Evolutionary conservation across 257 asterid genomes (phyloP), one percentile per base, ranked within the genome.

Genomic region (Misopates orontium): DNA sequence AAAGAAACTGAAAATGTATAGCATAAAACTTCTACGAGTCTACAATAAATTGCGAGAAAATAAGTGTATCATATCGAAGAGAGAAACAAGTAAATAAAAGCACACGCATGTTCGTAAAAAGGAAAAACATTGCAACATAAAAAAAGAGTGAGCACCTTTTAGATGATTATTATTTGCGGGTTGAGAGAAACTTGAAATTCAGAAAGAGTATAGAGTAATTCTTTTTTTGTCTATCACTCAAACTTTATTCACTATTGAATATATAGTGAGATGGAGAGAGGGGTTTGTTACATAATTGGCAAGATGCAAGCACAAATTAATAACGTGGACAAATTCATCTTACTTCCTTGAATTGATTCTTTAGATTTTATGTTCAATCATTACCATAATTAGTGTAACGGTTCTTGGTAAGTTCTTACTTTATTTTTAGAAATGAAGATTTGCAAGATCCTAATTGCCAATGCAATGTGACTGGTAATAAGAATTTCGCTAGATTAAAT

Each of bases 311-410:
- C 40, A 8, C n/a, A 13, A 62, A 48, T 49, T 16, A 63, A 63
- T 13, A 17, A 24, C 6, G 44, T 36, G 39, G 16, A 36, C 21
- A 17, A 11, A 1, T 48, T 17, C 10, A 10, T 8, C 32, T 50
- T 19, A 20, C 32, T 17, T 21, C 4, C 10, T 60, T 42, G 13
- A 61, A 18, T 60, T 11, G 51, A 60, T 60, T 36, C 28, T 36
- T 40, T 40, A 19, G n/a, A n/a, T n/a, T n/a, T n/a, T n/a, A n/a
- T n/a, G n/a, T 18, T 20, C 10, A 23, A 59, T 60, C 2, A 1
- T 36, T 65, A 21, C 70, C 70, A 32, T 52, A 65, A 52, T 65
- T 18, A 65, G 17, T 4, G n/a, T n/a, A n/a, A 0, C 12, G 19
- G 15, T 20, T 20, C 7, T 50, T 18, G 11, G 28, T 31, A 11